phyloP scores from a whole-genome alignment of 345 rosid genomes.

The Brassica nigra region DNA sequence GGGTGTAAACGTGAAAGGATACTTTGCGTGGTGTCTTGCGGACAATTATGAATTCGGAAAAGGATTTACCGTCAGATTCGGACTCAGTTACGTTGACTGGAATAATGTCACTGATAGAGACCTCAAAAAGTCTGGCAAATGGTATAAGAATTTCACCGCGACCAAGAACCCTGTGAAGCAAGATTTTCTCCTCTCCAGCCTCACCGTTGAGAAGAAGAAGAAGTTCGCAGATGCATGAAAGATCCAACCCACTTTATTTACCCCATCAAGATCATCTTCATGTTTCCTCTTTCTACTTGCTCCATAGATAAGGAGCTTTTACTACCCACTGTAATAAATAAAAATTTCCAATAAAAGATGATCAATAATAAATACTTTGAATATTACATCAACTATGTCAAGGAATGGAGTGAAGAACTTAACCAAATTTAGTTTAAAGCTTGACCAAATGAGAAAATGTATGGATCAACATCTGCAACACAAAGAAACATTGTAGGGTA shows the following conservation, averaged over 20 bases:
- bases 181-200: background rate
- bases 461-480: too few relatives aligned
- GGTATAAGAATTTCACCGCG: slow-evolving; percentile 17
- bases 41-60: slow-evolving; percentile 29
- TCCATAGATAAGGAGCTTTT: background rate
- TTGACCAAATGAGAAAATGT: too few relatives aligned
- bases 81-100: slow-evolving; percentile 28
- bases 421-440: too few relatives aligned
- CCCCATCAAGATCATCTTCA: slow-evolving; percentile 14
- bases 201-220: background rate
- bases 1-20: slow-evolving; percentile 14
- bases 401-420: too few relatives aligned
- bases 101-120: slow-evolving; percentile 8
- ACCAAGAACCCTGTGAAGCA: background rate
- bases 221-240: slow-evolving; percentile 19
- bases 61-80: slow-evolving; percentile 28
- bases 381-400: too few relatives aligned
- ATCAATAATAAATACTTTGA: background rate
- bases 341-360: background rate
- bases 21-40: slow-evolving; percentile 32
- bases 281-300: background rate
- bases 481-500: too few relatives aligned
- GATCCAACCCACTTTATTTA: background rate
- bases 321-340: background rate
- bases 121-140: slow-evolving; percentile 15